phyloP scores from a whole-genome alignment of 495 filamentous ascomycete genomes.

The Talaromyces adpressus region DNA sequence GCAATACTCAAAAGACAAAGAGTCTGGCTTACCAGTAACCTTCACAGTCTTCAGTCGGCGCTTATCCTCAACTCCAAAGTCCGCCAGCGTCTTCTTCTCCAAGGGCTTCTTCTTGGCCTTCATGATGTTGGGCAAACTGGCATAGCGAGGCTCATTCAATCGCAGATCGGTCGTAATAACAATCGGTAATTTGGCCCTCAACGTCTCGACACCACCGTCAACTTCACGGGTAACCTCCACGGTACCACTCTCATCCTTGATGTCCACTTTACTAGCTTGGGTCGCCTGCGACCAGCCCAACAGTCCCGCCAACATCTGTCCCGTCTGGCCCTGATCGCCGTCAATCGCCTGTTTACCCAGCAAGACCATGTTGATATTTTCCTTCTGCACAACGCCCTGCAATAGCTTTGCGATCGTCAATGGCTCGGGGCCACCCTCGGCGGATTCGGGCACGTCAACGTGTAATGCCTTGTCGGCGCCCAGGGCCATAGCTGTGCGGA shows the following conservation, averaged over 20 bases:
- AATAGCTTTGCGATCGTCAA: slow-evolving; percentile 87
- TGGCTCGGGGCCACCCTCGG: slow-evolving; percentile 65
- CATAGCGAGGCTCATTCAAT: slow-evolving; percentile 92
- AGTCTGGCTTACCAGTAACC: slow-evolving; percentile 61
- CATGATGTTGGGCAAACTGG: slow-evolving; percentile 96
- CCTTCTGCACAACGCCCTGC: slow-evolving; percentile 62
- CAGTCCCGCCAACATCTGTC: slow-evolving; percentile 93
- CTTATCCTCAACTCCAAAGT: slow-evolving; percentile 68
- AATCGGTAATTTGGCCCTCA: slow-evolving; percentile 76
- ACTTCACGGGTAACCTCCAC: slow-evolving; percentile 83
- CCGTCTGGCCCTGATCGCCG: slow-evolving; percentile 92
- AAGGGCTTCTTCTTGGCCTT: slow-evolving; percentile 99
- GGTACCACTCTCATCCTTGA: slow-evolving; percentile 48
- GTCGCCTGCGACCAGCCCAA: slow-evolving; percentile 92
- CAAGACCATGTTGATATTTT: slow-evolving; percentile 85
- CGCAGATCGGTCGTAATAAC: slow-evolving; percentile 91
- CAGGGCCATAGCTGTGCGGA: slow-evolving; percentile 98
- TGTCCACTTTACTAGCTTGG: slow-evolving; percentile 74
- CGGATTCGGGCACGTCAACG: slow-evolving; percentile 58
- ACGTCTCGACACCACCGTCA: slow-evolving; percentile 89
- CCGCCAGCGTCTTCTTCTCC: slow-evolving; percentile 78
- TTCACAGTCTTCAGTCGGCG: slow-evolving; percentile 79
- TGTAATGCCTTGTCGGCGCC: slow-evolving; percentile 88
- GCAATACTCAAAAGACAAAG: neutral
- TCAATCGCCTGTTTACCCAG: slow-evolving; percentile 97